Base-by-base conservation (phyloP, 352 stramenopile genomes). In the Phytophthora multivora region DNA sequence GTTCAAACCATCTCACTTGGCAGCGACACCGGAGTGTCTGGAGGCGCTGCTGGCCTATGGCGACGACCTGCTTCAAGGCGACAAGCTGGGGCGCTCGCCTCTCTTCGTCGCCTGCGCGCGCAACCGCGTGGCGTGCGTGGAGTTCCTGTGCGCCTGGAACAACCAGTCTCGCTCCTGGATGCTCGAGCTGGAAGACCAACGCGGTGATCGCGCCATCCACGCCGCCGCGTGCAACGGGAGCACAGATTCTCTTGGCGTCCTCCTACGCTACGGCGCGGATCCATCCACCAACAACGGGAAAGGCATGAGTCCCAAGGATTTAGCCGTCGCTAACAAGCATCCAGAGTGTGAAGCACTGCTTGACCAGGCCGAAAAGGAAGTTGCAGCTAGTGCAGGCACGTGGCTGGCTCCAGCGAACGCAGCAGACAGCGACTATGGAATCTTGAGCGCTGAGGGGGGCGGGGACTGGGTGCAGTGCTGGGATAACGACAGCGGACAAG, bases 1-100 rank as follows among this genome's bases (percentile, higher is more conserved):
- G 0, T 89, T 89, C 59, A 86, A 86, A 26, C 80, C 80, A 21
- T 87, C 77, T 0, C 80, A 89, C 49, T 83, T 89, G 28, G 77
- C 80, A 41, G 80, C 80, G 35, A 86, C 72, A 3, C 63, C 70
- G 6, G 69, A 76, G 48, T 87, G 80, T 54, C 69, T 88, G 26
- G 74, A 83, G 50, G 63, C 80, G 2, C 64, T 89, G 13, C 61
- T 86, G 19, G 69, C 75, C 4, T 86, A 76, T 46, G 77, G 80
- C 9, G 80, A 89, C 51, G 80, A 89, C 28, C 42, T 89, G 10
- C 69, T 88, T 39, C 80, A 89, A 57, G 80, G 80, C 13, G 80
- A 89, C 49, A 84, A 89, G 33, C 73, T 89, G 7, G 75, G 75
- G 7, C 77, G 80, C 39, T 86, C 80, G 15, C 80, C 80, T 35